A percentile compares a stretch with the other conserved stretches of the same genome.
Conservation (phyloP, 345 rosid species). For the Moricandia arvensis region DNA sequence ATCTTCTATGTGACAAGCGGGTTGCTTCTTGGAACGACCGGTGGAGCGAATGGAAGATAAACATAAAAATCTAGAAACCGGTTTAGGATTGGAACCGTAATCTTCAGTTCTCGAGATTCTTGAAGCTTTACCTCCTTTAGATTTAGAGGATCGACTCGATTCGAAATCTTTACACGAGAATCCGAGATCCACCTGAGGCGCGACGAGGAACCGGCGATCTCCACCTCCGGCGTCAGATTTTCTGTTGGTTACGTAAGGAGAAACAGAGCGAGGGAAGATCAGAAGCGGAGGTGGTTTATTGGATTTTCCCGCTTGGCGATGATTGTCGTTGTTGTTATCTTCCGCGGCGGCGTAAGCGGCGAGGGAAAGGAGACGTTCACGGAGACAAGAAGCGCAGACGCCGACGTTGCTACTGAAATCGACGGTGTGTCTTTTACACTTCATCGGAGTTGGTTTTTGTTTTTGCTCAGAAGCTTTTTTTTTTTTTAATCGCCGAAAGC, state of each 20-base stretch:
- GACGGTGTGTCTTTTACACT: constrained; percentile 65
- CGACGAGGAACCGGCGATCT: constrained; percentile 1
- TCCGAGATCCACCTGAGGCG: constrained; percentile 39
- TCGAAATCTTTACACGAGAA: constrained; percentile 36
- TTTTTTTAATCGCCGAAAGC: neutral
- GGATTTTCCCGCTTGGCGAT: constrained; percentile 21
- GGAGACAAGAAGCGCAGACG: constrained; percentile 92
- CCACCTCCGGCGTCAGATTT: constrained; percentile 40
- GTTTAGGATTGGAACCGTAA: constrained; percentile 36
- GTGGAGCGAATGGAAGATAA: constrained; percentile 47
- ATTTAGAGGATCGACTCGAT: constrained; percentile 18
- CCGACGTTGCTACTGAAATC: constrained; percentile 73
- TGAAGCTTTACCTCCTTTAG: constrained; percentile 41
- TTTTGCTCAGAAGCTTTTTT: neutral
- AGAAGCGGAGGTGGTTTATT: constrained; percentile 40
- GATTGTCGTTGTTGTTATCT: constrained; percentile 11
- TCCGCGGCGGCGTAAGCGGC: constrained; percentile 39
- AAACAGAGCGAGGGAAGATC: constrained; percentile 61
- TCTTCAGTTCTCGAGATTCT: constrained; percentile 40
- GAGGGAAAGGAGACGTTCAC: constrained; percentile 59
- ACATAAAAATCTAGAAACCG: constrained; percentile 43
- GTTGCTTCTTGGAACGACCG: constrained; percentile 45
- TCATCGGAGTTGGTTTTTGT: constrained; percentile 43
- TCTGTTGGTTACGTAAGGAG: neutral
- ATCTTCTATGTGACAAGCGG: constrained; percentile 30